Base-by-base conservation (phyloP, 2,329 filamentous ascomycete species). In the Mycocentrospora acerina region DNA sequence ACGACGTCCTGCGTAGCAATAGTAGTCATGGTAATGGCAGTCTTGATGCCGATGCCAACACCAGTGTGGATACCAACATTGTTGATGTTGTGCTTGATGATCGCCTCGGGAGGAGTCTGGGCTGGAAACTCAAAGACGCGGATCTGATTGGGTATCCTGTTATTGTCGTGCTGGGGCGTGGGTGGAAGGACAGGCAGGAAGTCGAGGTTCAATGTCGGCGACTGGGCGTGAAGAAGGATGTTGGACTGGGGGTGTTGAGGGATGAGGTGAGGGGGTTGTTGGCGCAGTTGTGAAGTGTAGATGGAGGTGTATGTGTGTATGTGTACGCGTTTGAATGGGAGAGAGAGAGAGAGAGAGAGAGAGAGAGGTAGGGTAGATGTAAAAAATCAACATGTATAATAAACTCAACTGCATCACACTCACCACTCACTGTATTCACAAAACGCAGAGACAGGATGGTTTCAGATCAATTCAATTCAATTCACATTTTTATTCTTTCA, bases 61-160 rank as follows among this genome's bases (percentile, higher is more conserved):
- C n/a, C n/a, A n/a, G n/a, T n/a, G n/a, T n/a, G n/a, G n/a, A n/a
- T n/a, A n/a, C n/a, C n/a, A n/a, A n/a, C n/a, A n/a, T n/a, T n/a
- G 32, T 57, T 8, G 64, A 67, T 51, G 35, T 52, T 1, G 52
- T 65, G 18, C 41, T 73, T 28, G 69, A 73, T 46, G 70, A 72
- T 55, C 50, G 70, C 14, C 61, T 72, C 9, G 66, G 71, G 18
- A 77, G 81, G 51, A 72, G 78, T 2, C 74, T 96, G 44, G 79
- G 81, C 3, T 95, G 88, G 88, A 97, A 95, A 66, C 73, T 97
- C 60, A 82, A 81, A 25, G 93, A 98, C 69, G 93, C 91, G 1
- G 90, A 97, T 65, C 64, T 93, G 41, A 81, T 91, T 37, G 93
- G 93, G 3, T 95, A 94, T 63, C 91, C 91, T 0, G 75, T 97